Conservation (phyloP, 306 rosid species). For the Canavalia ensiformis region DNA sequence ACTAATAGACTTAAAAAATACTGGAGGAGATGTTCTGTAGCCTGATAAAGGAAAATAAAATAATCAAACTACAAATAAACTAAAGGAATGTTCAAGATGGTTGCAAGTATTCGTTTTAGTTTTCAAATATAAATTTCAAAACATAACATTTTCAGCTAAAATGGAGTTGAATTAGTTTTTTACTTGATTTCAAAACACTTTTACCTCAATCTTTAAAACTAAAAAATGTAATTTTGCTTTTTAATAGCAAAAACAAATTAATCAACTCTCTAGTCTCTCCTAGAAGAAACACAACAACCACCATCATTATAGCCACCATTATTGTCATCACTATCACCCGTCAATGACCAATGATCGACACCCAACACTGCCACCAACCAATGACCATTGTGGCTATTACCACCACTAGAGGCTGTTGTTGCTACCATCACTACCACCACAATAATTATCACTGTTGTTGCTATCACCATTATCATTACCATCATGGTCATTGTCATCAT, state of each 20-base stretch:
- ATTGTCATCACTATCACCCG: too few species aligned
- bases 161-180: background rate
- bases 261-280: too few species aligned
- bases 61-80: background rate
- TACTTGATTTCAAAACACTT: background rate
- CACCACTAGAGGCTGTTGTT: too few species aligned
- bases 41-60: background rate
- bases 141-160: background rate
- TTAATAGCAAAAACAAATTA: background rate
- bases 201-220: background rate
- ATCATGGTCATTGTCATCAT: too few species aligned
- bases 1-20: background rate
- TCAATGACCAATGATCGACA: too few species aligned
- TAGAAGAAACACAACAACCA: too few species aligned
- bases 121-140: background rate
- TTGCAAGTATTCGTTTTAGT: background rate
- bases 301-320: too few species aligned
- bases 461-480: too few species aligned
- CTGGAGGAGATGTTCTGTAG: background rate
- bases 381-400: too few species aligned
- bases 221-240: background rate
- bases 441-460: too few species aligned
- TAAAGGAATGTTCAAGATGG: background rate
- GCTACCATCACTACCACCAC: too few species aligned
- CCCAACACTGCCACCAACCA: too few species aligned